A percentile compares a stretch with the other conserved stretches of the same genome.
These are phyloP conservation scores for Skeletonema menzelii DNA, from an alignment of 108 stramenopile genomes.

Conservation along the genomic window DNA sequence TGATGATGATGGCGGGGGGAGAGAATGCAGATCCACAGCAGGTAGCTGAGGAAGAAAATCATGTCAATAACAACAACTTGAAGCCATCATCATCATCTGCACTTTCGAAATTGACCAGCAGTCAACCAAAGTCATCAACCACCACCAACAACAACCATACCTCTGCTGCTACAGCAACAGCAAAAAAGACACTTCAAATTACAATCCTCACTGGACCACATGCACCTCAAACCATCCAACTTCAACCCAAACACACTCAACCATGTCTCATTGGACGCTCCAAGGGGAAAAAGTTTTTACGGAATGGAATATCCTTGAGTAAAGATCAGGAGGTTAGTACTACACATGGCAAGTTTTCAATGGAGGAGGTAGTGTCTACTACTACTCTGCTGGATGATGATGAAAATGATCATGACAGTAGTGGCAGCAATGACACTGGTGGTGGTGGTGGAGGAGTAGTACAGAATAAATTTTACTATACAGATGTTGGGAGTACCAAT, in stretches of 20 bases:
- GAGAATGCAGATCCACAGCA: constrained; percentile 43
- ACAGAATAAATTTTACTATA: constrained; percentile 51
- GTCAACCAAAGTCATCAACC: not conserved
- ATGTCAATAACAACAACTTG: no score
- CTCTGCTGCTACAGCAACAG: not conserved
- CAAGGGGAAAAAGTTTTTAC: constrained; percentile 73
- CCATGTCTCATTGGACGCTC: constrained; percentile 70
- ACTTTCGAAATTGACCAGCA: no score
- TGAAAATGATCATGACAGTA: no score
- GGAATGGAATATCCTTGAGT: constrained; percentile 66
- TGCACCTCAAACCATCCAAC: constrained; percentile 29
- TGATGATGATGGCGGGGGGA: not conserved
- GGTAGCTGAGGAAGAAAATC: not conserved
- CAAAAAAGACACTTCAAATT: constrained; percentile 48
- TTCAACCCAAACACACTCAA: constrained; percentile 47
- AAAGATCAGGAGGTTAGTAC: constrained; percentile 85
- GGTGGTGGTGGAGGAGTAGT: not conserved
- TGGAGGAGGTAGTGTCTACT: no score
- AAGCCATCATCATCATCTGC: not conserved
- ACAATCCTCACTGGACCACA: constrained; percentile 53
- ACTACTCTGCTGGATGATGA: no score
- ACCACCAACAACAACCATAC: not conserved
- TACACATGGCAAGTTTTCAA: constrained; percentile 77
- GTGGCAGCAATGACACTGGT: not conserved
- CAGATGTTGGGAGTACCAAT: constrained; percentile 85